These are phyloP conservation scores for Herpetomonas samuelpessoai DNA, from an alignment of 208 protist genomes.

Conservation along the genomic window DNA sequence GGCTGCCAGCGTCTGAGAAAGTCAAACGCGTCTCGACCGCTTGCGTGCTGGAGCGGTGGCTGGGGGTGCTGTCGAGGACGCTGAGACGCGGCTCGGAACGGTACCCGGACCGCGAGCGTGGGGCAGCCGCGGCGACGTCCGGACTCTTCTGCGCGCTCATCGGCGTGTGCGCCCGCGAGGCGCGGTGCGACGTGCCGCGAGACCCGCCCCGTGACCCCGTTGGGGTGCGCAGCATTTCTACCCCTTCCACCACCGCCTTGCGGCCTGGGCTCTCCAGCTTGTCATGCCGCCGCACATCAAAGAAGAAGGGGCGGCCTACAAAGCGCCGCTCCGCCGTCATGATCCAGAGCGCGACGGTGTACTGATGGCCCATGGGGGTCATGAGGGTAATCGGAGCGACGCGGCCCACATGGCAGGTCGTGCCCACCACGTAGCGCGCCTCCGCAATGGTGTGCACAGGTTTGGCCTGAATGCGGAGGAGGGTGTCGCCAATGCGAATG, in stretches of 20 bases:
- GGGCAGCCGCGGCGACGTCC: not conserved
- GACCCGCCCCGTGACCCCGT: not conserved
- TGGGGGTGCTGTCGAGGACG: too few species aligned
- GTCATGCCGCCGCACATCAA: slow-evolving; percentile 33
- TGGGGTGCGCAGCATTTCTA: slow-evolving; percentile 4
- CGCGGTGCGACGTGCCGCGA: not conserved
- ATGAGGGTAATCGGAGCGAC: slow-evolving; percentile 35
- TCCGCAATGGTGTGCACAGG: slow-evolving; percentile 30
- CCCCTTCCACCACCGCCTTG: slow-evolving; percentile 14
- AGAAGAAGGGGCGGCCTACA: slow-evolving; percentile 33
- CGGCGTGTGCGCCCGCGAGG: slow-evolving; percentile 1
- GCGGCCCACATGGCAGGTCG: slow-evolving; percentile 25
- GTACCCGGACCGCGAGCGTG: too few species aligned
- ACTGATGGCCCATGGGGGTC: slow-evolving; percentile 27
- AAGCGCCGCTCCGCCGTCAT: slow-evolving; percentile 48
- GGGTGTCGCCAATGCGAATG: slow-evolving; percentile 44
- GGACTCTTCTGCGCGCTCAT: not conserved
- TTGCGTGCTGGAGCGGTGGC: too few species aligned
- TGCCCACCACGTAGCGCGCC: slow-evolving; percentile 23
- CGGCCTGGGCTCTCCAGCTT: slow-evolving; percentile 22
- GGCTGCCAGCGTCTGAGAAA: too few species aligned
- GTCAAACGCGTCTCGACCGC: too few species aligned
- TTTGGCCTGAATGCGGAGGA: slow-evolving; percentile 27
- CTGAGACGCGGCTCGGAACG: too few species aligned
- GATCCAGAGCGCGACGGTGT: slow-evolving; percentile 42